Evolutionary conservation across 805 yeast genomes (phyloP), one percentile per base, ranked within the genome.

Genomic region (Diddensiella santjacobensis): DNA sequence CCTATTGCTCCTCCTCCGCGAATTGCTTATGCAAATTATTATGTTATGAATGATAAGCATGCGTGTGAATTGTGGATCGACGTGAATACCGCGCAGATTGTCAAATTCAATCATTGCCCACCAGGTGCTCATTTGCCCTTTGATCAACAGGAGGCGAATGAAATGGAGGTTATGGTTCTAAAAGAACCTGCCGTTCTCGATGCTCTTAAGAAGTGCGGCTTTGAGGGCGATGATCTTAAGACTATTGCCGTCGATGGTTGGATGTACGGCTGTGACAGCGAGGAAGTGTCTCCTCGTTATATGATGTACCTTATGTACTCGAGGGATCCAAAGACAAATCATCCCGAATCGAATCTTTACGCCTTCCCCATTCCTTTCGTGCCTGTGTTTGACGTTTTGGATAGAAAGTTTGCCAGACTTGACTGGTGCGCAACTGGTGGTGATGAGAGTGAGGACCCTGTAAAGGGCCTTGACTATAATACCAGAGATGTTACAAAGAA

Each of bases 261-360:
- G 95, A 86, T 84, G 75, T 84, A 86, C 64, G 95, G 91, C 60
- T 81, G 88, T 29, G 88, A 83, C 62, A 68, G 74, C 51, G 86
- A 81, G 61, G 60, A 49, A 4, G 49, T 50, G 20, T 42, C 53
- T 44, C 66, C 67, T n/a, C 58, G 70, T 36, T 52, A 49, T 71
- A 71, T 81, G 57, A 89, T 83, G 69, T 81, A 82, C 65, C 83
- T 81, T 72, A 81, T 84, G 81, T 86, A 86, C 68, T 71, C 85
- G 61, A 78, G 84, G 78, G 74, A 60, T 85, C 86, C 70, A 64
- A 78, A 42, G 86, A 58, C 51, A 22, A 58, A 59, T 53, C 63
- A 66, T 53, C 59, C 58, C 22, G 69, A 66, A 40, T 61, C 66
- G 40, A 66, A 59, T 49, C 51, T 57, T 35, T 72, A 72, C 58